These are phyloP conservation scores for Hypsizygus ulmarius DNA, from an alignment of 1,284 basidiomycete genomes.

Conservation along the genomic window DNA sequence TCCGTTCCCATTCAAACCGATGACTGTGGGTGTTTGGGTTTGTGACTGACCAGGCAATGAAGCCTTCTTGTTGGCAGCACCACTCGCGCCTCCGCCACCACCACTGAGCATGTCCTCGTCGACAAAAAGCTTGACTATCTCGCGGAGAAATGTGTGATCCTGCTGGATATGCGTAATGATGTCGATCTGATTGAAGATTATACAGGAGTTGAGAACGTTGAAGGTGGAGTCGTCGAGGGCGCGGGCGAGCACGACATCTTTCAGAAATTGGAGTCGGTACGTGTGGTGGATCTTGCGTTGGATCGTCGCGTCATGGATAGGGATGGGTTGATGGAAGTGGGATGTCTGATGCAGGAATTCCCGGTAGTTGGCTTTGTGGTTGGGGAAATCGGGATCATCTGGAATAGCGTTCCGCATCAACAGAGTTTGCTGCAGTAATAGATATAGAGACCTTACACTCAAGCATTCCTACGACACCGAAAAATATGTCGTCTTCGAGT, in stretches of 20 bases:
- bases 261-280: constrained; percentile 94
- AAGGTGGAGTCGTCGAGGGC: constrained; percentile 96
- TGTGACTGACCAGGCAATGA: constrained; percentile 22
- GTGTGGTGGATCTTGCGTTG: constrained; percentile 94
- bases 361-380: constrained; percentile 94
- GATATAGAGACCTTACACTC: constrained; percentile 70
- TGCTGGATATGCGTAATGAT: constrained; percentile 90
- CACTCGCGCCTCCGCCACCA: constrained; percentile 28
- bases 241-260: constrained; percentile 95
- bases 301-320: constrained; percentile 70
- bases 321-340: constrained; percentile 84
- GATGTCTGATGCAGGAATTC: constrained; percentile 83
- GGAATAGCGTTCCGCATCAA: constrained; percentile 17
- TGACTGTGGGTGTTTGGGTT: constrained; percentile 19
- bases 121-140: constrained; percentile 79
- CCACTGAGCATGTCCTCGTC: constrained; percentile 56
- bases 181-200: constrained; percentile 99
- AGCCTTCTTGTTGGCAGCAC: constrained; percentile 20
- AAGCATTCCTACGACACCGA: constrained; percentile 92
- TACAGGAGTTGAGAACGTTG: constrained; percentile 94
- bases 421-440: constrained; percentile 4
- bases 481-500: constrained; percentile 89
- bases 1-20: constrained; percentile 32
- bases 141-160: constrained; percentile 73
- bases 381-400: constrained; percentile 98